These are phyloP conservation scores for Tricholoma hemisulphureum DNA, from an alignment of 768 basidiomycete species.

Conservation along the genomic window DNA sequence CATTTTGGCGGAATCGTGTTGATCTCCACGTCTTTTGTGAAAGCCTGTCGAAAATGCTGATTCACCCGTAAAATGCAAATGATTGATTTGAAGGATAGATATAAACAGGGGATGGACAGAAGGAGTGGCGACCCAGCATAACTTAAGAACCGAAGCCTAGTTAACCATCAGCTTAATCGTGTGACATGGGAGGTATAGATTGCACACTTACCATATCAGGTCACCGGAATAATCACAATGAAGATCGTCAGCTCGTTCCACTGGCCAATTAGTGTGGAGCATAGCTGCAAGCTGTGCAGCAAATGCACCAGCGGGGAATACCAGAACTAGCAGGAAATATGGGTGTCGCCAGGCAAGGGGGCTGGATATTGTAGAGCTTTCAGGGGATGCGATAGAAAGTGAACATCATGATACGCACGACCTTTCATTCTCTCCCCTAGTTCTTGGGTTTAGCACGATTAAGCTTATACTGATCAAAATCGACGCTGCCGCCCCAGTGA, in stretches of 20 bases:
- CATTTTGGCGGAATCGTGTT: conserved; percentile 13
- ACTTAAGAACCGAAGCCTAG: conserved; percentile 62
- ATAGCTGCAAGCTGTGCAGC: conserved; percentile 42
- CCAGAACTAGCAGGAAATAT: conserved; percentile 42
- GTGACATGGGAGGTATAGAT: not conserved
- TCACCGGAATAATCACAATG: conserved; percentile 54
- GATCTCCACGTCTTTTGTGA: conserved; percentile 26
- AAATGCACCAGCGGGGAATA: conserved; percentile 50
- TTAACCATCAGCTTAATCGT: not conserved
- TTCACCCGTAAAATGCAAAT: conserved; percentile 34
- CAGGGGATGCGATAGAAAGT: conserved; percentile 1
- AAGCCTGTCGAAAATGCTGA: conserved; percentile 36
- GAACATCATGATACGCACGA: conserved; percentile 26
- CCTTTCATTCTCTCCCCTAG: conserved; percentile 34
- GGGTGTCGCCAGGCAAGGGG: conserved; percentile 47
- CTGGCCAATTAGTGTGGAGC: conserved; percentile 39
- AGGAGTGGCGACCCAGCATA: conserved; percentile 59
- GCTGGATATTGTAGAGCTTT: conserved; percentile 26
- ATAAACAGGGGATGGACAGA: conserved; percentile 50
- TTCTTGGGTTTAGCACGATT: conserved; percentile 41
- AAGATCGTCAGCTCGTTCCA: conserved; percentile 48
- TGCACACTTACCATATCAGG: conserved; percentile 51
- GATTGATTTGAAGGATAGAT: conserved; percentile 45
- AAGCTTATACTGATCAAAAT: conserved; percentile 44
- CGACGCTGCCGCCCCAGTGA: conserved; percentile 43